A percentile compares a stretch with the other conserved stretches of the same genome.
phyloP scores from a whole-genome alignment of 257 asterid species.

The Gardenia jasminoides region DNA sequence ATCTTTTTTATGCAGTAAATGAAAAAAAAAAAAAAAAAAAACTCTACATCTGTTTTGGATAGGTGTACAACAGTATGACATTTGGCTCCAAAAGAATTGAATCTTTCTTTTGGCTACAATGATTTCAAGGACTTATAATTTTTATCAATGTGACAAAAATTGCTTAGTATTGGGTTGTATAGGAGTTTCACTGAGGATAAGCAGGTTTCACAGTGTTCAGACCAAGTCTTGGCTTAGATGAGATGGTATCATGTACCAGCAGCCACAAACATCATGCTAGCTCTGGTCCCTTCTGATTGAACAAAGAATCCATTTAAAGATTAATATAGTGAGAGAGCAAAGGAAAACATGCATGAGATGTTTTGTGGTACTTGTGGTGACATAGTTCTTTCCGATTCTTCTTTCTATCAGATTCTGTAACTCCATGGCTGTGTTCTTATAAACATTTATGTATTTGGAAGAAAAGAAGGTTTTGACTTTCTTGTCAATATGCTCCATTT shows the following conservation, averaged over 20 bases:
- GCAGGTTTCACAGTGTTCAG: background rate
- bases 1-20: background rate
- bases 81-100: background rate
- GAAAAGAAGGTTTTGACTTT: background rate
- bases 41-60: no score
- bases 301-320: background rate
- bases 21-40: no score
- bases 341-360: background rate
- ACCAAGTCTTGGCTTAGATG: background rate
- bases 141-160: background rate
- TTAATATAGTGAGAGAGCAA: background rate
- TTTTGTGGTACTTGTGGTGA: background rate
- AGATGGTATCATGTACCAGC: background rate
- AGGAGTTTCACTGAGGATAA: background rate
- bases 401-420: background rate
- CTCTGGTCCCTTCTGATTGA: background rate
- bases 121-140: background rate
- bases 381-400: background rate
- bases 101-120: background rate
- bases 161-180: background rate
- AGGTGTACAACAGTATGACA: background rate
- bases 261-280: background rate
- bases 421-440: background rate
- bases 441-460: background rate
- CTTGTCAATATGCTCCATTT: background rate